Evolutionary conservation across 2,329 filamentous ascomycete genomes (phyloP), one percentile per base, ranked within the genome.

Genomic region (Trichoderma sp.): DNA sequence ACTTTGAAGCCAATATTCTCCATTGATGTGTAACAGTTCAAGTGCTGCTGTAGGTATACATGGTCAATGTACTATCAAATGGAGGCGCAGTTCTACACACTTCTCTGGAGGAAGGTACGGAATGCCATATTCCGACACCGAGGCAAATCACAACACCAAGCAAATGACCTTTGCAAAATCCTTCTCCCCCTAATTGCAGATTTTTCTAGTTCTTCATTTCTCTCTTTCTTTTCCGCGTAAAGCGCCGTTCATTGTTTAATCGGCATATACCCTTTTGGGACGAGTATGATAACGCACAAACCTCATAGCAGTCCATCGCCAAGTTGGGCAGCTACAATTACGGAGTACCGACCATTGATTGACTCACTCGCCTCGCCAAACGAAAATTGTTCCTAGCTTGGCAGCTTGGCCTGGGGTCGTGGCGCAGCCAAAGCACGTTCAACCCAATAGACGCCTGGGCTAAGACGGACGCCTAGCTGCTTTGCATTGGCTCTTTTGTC

Each of bases 351-450:
- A 9, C 16, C 33, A n/a, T 35, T 35, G 45, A 60, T 33, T 31
- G 50, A 62, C 56, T 56, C 33, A 71, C 67, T 71, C 67, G 59
- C 59, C 67, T 9, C n/a, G n/a, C 16, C 24, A 29, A 33, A 29
- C 38, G 41, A 14, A 65, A 41, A 41, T 3, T 41, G n/a, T 45
- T 27, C 27, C 33, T 31, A 11, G 18, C 33, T 45, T n/a, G 41
- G 41, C 41, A 45, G 41, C 59, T 53, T 73, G 29, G 31, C n/a
- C 18, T 29, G n/a, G 16, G 60, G 29, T 29, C n/a, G 71, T 65
- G 71, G 71, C 71, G 71, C 71, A 73, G 71, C 41, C 9, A 45
- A 56, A 16, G 60, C 71, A 56, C 41, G 16, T 38, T 24, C 50
- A 24, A 24, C 11, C 50, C 50, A 56, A 14, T 24, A 56, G 21